Conservation (phyloP, 345 rosid genomes). For the Draba incana region DNA sequence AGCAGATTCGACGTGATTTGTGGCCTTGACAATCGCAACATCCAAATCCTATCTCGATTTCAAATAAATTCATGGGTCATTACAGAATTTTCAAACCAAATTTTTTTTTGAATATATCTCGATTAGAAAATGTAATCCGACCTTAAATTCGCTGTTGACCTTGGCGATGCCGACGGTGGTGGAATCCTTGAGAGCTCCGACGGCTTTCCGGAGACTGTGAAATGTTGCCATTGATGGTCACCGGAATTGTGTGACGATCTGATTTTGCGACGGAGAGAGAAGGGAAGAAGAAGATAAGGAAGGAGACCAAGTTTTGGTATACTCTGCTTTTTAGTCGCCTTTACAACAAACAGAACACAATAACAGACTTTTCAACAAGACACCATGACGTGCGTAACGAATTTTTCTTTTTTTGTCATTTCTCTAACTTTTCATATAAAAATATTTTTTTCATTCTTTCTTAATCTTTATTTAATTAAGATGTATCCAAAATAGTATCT, state of each 20-base stretch:
- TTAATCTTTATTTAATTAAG: too few species aligned
- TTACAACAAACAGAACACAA: conserved; percentile 36
- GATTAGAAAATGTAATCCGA: conserved; percentile 20
- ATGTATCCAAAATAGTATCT: too few species aligned
- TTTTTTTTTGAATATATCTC: too few species aligned
- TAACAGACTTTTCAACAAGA: conserved; percentile 45
- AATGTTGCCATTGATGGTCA: conserved; percentile 35
- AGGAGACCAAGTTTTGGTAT: conserved; percentile 26
- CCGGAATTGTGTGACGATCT: conserved; percentile 19
- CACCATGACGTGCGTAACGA: conserved; percentile 31
- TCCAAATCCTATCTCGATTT: conserved; percentile 77
- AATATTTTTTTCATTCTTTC: too few species aligned
- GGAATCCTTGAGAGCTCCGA: conserved; percentile 93
- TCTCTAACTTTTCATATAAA: too few species aligned
- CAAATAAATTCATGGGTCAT: conserved; percentile 1
- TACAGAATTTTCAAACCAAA: neutral
- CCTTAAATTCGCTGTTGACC: conserved; percentile 98
- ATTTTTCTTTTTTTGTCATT: neutral
- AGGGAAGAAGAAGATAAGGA: conserved; percentile 7
- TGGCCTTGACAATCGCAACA: conserved; percentile 89
- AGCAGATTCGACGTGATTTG: conserved; percentile 91
- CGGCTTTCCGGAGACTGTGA: conserved; percentile 83
- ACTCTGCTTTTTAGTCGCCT: conserved; percentile 38
- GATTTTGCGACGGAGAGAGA: neutral
- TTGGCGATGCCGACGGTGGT: conserved; percentile 96